Conservation (phyloP, 1,284 basidiomycete species). For the Lentinus polychrous region DNA sequence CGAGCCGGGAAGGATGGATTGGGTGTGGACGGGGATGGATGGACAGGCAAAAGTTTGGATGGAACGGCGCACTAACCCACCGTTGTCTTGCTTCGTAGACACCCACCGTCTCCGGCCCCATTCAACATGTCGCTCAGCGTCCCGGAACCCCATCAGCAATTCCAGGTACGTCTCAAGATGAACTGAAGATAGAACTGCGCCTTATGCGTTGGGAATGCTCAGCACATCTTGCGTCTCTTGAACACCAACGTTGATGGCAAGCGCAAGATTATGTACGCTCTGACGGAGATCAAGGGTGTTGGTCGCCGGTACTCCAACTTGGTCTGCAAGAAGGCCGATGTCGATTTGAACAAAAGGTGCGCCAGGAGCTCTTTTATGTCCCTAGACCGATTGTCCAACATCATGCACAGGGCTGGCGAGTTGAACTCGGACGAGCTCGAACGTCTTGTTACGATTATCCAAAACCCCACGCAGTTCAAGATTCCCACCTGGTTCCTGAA, state of each 20-base stretch:
- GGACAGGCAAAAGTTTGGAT: slow-evolving; percentile 8
- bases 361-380: slow-evolving; percentile 22
- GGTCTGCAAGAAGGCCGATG: slow-evolving; percentile 99
- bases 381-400: neutral
- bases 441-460: slow-evolving; percentile 98
- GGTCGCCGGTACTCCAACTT: slow-evolving; percentile 98
- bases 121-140: slow-evolving; percentile 85
- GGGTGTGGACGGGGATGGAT: slow-evolving; percentile 13
- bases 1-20: slow-evolving; percentile 1
- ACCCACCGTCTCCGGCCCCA: neutral
- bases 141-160: slow-evolving; percentile 88
- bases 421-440: slow-evolving; percentile 97
- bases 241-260: slow-evolving; percentile 99
- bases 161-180: slow-evolving; percentile 55
- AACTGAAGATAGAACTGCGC: slow-evolving; percentile 8
- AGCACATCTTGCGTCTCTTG: slow-evolving; percentile 97
- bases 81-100: neutral
- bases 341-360: slow-evolving; percentile 97
- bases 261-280: slow-evolving; percentile 96
- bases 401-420: slow-evolving; percentile 68
- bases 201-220: slow-evolving; percentile 2
- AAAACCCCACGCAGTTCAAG: slow-evolving; percentile 99
- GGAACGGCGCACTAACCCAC: slow-evolving; percentile 1
- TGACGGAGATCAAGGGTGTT: slow-evolving; percentile 99
- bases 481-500: slow-evolving; percentile 99